phyloP scores from a whole-genome alignment of 2,329 filamentous ascomycete genomes.

The Aspergillus pseudoterreus region DNA sequence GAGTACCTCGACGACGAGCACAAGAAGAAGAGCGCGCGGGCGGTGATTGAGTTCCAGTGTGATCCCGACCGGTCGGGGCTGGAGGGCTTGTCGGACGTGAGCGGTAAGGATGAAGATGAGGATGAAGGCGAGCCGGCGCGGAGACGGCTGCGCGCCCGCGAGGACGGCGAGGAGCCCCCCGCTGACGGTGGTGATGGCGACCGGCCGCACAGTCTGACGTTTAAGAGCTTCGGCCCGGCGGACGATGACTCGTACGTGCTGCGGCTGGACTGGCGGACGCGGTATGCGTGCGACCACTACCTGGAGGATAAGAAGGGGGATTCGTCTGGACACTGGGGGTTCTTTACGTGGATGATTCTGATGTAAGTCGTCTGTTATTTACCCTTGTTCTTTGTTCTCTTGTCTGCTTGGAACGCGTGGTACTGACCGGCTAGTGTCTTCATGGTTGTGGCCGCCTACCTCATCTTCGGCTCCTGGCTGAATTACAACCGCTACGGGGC shows the following conservation, averaged over 20 bases:
- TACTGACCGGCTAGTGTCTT: constrained; percentile 60
- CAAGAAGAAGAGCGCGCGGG: constrained; percentile 56
- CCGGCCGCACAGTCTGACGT: constrained; percentile 62
- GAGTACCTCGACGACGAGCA: constrained; percentile 46
- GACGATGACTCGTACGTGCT: constrained; percentile 61
- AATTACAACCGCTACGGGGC: constrained; percentile 98
- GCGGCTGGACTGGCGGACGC: constrained; percentile 79
- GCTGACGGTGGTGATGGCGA: constrained; percentile 19
- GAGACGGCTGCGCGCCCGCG: constrained; percentile 4
- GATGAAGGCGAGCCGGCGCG: constrained; percentile 13
- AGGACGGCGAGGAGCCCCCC: constrained; percentile 21
- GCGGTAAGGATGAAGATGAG: constrained; percentile 23
- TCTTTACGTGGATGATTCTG: constrained; percentile 96
- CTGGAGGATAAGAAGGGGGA: constrained; percentile 43
- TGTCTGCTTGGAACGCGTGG: background rate
- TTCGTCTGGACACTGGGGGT: constrained; percentile 69
- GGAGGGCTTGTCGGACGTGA: constrained; percentile 49
- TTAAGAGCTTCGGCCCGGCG: constrained; percentile 66
- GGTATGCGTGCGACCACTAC: constrained; percentile 72
- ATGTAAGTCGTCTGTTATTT: constrained; percentile 59
- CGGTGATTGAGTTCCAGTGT: constrained; percentile 82
- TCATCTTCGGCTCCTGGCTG: constrained; percentile 97
- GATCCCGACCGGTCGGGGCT: constrained; percentile 67
- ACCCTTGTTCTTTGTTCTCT: background rate
- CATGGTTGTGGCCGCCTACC: constrained; percentile 78